Evolutionary conservation across 352 stramenopile species (phyloP).

Genomic region (Globisporangium splendens): DNA sequence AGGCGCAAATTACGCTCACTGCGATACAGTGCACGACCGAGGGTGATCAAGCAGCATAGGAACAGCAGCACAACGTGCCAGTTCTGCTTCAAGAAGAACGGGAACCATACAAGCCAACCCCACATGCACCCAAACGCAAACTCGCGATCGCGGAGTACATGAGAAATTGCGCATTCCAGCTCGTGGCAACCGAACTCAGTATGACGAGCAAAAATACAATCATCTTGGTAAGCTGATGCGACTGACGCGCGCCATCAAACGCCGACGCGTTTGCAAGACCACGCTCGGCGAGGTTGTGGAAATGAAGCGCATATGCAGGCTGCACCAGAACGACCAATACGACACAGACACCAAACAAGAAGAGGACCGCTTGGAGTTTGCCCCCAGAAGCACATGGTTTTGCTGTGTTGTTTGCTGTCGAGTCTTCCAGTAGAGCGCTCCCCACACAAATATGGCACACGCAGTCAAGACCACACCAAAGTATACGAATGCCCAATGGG

Average conservation of each 20-base stretch:
- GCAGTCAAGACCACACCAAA: conserved; percentile 16
- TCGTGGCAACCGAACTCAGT: conserved; percentile 39
- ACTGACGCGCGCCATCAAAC: conserved; percentile 20
- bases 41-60: conserved; percentile 26
- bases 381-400: conserved; percentile 7
- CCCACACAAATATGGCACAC: conserved; percentile 7
- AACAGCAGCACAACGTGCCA: conserved; percentile 58
- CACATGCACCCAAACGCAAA: conserved; percentile 22
- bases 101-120: conserved; percentile 25
- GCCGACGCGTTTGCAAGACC: conserved; percentile 11
- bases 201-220: conserved; percentile 52
- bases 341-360: conserved; percentile 19
- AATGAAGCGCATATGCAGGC: conserved; percentile 17
- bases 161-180: conserved; percentile 60
- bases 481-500: conserved; percentile 26
- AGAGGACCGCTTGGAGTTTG: conserved; percentile 35
- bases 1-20: conserved; percentile 30
- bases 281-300: conserved; percentile 3
- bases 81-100: conserved; percentile 25
- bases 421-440: conserved; percentile 22
- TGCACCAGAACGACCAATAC: conserved; percentile 39
- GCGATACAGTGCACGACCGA: conserved; percentile 40
- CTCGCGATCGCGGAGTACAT: conserved; percentile 27
- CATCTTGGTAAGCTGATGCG: conserved; percentile 42
- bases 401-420: background rate